Conservation (phyloP, 2,329 filamentous ascomycete genomes). For the Aureobasidium sp. region DNA sequence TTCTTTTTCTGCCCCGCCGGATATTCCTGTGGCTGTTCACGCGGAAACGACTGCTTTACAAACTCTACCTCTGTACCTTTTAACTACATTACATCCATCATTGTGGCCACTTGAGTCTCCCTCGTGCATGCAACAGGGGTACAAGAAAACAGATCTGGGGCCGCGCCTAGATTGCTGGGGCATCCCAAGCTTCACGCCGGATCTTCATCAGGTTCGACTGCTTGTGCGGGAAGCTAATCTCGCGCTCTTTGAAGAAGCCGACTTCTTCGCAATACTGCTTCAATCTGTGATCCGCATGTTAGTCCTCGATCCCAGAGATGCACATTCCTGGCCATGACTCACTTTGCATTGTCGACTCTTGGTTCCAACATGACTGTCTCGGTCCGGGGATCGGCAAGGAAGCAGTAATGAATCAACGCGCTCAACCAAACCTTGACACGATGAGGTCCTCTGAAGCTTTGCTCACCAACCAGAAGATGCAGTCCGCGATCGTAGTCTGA, state of each 20-base stretch:
- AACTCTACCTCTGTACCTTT: neutral
- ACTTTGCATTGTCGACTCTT: conserved; percentile 85
- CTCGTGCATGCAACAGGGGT: neutral
- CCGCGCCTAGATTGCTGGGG: conserved; percentile 39
- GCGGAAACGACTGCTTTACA: neutral
- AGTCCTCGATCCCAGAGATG: neutral
- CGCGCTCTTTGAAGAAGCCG: conserved; percentile 81
- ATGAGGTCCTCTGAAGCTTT: conserved; percentile 78
- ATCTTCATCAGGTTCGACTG: conserved; percentile 81
- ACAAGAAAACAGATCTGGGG: neutral
- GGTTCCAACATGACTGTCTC: conserved; percentile 82
- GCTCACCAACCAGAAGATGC: conserved; percentile 83
- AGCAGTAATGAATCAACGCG: conserved; percentile 80
- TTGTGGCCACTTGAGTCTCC: neutral
- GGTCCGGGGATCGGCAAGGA: conserved; percentile 70
- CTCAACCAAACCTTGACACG: conserved; percentile 74
- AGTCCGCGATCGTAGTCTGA: conserved; percentile 82
- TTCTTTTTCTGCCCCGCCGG: neutral
- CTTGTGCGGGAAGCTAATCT: conserved; percentile 86
- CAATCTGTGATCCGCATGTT: conserved; percentile 43
- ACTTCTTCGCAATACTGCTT: conserved; percentile 62
- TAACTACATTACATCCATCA: neutral
- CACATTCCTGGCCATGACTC: conserved; percentile 29
- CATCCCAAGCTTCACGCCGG: conserved; percentile 71
- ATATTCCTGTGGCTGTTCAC: neutral